A percentile compares a stretch with the other conserved stretches of the same genome.
Conservation (phyloP, 169 alveolate species). For the Eimeria maxima region DNA sequence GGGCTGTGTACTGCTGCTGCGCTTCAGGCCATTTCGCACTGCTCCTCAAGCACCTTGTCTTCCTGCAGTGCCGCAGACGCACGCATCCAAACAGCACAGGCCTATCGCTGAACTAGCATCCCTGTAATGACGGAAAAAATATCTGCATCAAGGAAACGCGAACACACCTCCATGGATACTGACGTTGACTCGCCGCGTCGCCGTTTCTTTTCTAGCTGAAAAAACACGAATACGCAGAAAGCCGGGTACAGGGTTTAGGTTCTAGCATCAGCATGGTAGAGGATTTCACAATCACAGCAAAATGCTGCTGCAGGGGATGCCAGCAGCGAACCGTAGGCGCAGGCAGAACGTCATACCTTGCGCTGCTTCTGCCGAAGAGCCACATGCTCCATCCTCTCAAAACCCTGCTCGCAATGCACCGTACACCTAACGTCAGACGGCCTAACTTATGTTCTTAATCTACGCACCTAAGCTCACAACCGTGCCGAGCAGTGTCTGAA, state of each 20-base stretch:
- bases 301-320: background rate
- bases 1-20: background rate
- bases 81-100: background rate
- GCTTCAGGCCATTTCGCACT: background rate
- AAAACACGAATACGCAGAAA: background rate
- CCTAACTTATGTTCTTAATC: background rate
- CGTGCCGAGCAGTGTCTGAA: background rate
- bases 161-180: slow-evolving; percentile 36
- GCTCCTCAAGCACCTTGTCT: background rate
- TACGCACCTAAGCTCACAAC: background rate
- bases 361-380: slow-evolving; percentile 57
- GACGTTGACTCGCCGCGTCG: slow-evolving; percentile 59
- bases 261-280: too few species aligned
- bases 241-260: background rate
- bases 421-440: background rate
- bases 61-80: background rate
- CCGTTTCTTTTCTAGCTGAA: slow-evolving; percentile 51
- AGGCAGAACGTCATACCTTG: background rate
- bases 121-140: background rate
- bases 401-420: slow-evolving; percentile 14
- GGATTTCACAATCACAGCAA: background rate
- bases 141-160: background rate
- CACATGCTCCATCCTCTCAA: slow-evolving; percentile 74
- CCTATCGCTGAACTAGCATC: background rate
- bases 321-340: background rate